These are phyloP conservation scores for Aspergillus asperescens DNA, from an alignment of 495 filamentous ascomycete species.

Conservation along the genomic window DNA sequence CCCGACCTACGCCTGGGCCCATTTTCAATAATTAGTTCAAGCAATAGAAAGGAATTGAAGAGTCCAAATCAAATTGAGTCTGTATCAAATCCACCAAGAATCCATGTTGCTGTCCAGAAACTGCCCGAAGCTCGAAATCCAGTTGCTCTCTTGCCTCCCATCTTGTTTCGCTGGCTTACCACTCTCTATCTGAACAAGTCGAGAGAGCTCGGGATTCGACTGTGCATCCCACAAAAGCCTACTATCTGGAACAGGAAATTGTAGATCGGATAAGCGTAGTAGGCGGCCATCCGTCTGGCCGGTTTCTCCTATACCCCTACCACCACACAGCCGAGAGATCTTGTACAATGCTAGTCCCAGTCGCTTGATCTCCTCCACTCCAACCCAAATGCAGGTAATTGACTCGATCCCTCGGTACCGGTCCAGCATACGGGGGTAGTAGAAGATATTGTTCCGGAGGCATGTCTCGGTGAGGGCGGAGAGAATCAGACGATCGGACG, in stretches of 20 bases:
- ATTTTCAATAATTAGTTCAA: too few relatives aligned
- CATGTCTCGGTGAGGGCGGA: conserved; percentile 8
- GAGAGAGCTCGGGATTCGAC: conserved; percentile 10
- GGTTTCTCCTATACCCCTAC: background rate
- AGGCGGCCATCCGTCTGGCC: background rate
- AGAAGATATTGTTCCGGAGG: conserved; percentile 12
- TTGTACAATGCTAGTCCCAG: conserved; percentile 12
- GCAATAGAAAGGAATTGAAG: too few relatives aligned
- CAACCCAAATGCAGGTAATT: conserved; percentile 17
- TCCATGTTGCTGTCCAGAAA: too few relatives aligned
- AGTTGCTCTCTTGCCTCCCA: background rate
- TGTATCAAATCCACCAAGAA: too few relatives aligned
- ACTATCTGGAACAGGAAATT: conserved; percentile 5
- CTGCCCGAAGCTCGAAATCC: too few relatives aligned
- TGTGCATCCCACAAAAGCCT: conserved; percentile 7
- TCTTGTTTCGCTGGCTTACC: background rate
- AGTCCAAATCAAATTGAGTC: too few relatives aligned
- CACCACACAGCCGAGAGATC: conserved; percentile 3
- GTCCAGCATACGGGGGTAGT: conserved; percentile 11
- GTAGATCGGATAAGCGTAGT: conserved; percentile 3
- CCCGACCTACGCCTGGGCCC: too few relatives aligned
- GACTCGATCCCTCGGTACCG: conserved; percentile 8
- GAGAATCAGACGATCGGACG: conserved; percentile 3
- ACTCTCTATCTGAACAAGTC: background rate
- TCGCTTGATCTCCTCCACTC: conserved; percentile 15